Evolutionary conservation across 2,329 filamentous ascomycete genomes (phyloP).

Genomic region (Phialophora tarda): DNA sequence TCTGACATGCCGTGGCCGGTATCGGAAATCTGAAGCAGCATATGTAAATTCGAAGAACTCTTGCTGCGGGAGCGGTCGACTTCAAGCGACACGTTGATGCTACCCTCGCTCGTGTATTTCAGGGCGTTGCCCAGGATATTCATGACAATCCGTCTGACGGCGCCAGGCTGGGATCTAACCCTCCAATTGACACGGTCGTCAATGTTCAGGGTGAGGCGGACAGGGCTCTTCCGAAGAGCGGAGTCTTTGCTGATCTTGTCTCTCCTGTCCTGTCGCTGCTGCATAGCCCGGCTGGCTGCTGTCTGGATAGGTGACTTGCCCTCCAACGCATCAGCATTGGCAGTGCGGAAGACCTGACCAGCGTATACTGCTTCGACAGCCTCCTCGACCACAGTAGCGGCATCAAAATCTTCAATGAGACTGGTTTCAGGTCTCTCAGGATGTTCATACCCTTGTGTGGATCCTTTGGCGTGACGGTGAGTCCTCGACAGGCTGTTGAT

Average conservation of each 20-base stretch:
- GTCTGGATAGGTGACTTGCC: constrained; percentile 24
- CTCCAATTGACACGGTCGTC: constrained; percentile 57
- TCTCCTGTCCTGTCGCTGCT: constrained; percentile 13
- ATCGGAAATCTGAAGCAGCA: constrained; percentile 61
- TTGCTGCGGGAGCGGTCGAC: constrained; percentile 43
- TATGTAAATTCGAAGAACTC: constrained; percentile 42
- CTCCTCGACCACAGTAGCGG: constrained; percentile 41
- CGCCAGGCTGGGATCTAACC: constrained; percentile 62
- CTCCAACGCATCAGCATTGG: constrained; percentile 28
- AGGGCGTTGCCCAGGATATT: constrained; percentile 67
- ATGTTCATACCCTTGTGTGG: constrained; percentile 15
- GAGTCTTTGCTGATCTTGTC: constrained; percentile 25
- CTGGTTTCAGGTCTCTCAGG: constrained; percentile 33
- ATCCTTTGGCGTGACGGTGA: constrained; percentile 9
- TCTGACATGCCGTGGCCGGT: constrained; percentile 70
- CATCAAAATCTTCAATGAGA: constrained; percentile 43
- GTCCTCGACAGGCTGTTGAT: constrained; percentile 51
- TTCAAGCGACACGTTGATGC: constrained; percentile 54
- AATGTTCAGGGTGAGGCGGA: constrained; percentile 57
- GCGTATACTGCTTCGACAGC: constrained; percentile 61
- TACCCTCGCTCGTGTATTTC: constrained; percentile 64
- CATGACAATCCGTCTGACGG: constrained; percentile 63
- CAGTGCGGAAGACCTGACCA: constrained; percentile 49
- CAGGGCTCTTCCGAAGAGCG: constrained; percentile 5
- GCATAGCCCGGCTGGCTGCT: constrained; percentile 28